Conservation (phyloP, 345 rosid genomes). For the thale cress (Arabidopsis thaliana) region TAIR10.1 NC_003071.7:14510001-14510500, state of each 20-base stretch:
- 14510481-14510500: slow-evolving; percentile 6
- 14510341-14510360: not conserved
- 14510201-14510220: slow-evolving; percentile 8
- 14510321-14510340: not conserved
- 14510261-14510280: not conserved
- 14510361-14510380: too few relatives aligned
- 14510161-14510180: slow-evolving; percentile 42
- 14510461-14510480: not conserved
- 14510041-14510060: not conserved
- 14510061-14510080: not conserved
- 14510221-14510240: slow-evolving; percentile 4
- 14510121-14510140: not conserved
- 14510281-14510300: not conserved
- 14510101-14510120: not conserved
- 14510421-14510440: too few relatives aligned
- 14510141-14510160: slow-evolving; percentile 48
- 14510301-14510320: too few relatives aligned
- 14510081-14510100: not conserved
- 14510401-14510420: not conserved
- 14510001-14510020: slow-evolving; percentile 51
- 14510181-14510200: slow-evolving; percentile 19
- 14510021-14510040: slow-evolving; percentile 28
- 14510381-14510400: not conserved
- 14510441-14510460: not conserved
- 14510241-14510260: not conserved